Evolutionary conservation across 345 rosid genomes (phyloP), one percentile per base, ranked within the genome.

Genomic region (Raphanus sativus): DNA sequence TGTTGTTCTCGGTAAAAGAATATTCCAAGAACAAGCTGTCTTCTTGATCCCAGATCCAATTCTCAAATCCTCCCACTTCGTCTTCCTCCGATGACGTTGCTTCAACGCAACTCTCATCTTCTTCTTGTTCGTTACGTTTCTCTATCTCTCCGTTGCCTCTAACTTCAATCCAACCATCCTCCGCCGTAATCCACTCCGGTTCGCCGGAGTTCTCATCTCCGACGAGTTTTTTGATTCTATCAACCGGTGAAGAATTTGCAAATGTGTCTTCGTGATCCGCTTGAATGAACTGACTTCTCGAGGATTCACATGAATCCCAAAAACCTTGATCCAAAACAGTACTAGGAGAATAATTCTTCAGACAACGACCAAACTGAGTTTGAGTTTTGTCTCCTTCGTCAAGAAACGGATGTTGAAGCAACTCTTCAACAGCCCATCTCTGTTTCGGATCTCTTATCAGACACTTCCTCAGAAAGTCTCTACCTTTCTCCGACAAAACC

Each of bases 141-240:
- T 65, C 73, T 55, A 8, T 34, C 74, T 85, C 86, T 24, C 79
- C 86, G 69, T 54, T 79, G 70, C 85, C 79, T 81, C 98, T 89
- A 2, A 94, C 87, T 38, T 90, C 86, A 54, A 90, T 75, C 98
- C 98, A 94, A 32, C 82, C 90, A 8, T 67, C 84, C 69, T 7
- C 80, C 52, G 52, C 15, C 52, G 15, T 42, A 42, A 1, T 12
- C 21, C 21, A 21, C 21, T 21, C 21, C 21, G 21, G 21, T 42
- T 42, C 15, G 15, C 52, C 52, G 52, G 5, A 5, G 4, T 11
- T 42, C 52, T 42, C 52, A 42, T 42, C 52, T 12, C 52, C 52
- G 52, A 42, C 15, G 15, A 42, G 52, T 42, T 42, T 42, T 15
- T 4, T 42, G n/a, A 42, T 42, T 42, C 52, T 5, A 13, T 42